A percentile compares a stretch with the other conserved stretches of the same genome.
phyloP scores from a whole-genome alignment of 176 grass and related monocot species.

The Carex cristatella region DNA sequence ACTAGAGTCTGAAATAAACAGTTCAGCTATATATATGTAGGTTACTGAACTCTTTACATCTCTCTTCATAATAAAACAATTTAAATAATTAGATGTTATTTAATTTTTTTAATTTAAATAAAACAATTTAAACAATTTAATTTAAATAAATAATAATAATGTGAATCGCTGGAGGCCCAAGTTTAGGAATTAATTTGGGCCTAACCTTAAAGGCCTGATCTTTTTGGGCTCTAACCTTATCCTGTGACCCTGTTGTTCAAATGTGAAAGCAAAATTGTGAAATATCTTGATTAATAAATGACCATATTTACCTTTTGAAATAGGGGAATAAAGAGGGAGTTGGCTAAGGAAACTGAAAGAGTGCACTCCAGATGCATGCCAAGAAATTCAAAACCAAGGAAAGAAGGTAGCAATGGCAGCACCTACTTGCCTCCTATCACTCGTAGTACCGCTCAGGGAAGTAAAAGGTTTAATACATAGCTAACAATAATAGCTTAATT shows the following conservation, averaged over 20 bases:
- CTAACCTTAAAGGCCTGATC: not conserved
- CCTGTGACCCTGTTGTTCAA: not conserved
- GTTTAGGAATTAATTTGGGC: not conserved
- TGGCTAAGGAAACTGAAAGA: conserved; percentile 41
- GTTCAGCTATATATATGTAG: no score
- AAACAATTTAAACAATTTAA: no score
- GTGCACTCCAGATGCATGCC: conserved; percentile 65
- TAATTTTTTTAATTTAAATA: no score
- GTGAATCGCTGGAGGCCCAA: not conserved
- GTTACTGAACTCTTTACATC: no score
- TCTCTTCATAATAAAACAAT: no score
- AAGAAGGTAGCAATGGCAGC: conserved; percentile 24
- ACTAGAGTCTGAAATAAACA: no score
- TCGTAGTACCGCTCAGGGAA: conserved; percentile 19
- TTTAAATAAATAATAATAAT: no score
- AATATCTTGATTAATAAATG: not conserved
- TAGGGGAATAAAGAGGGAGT: conserved; percentile 54
- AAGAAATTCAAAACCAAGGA: conserved; percentile 47
- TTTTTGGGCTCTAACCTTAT: not conserved
- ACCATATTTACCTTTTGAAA: not conserved
- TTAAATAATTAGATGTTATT: no score
- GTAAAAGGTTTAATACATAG: conserved; percentile 33
- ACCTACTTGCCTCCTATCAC: conserved; percentile 40
- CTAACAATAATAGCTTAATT: not conserved
- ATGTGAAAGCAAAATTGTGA: not conserved